Conservation (phyloP, 139 green algal genomes). For the Coelastrella sp. region DNA sequence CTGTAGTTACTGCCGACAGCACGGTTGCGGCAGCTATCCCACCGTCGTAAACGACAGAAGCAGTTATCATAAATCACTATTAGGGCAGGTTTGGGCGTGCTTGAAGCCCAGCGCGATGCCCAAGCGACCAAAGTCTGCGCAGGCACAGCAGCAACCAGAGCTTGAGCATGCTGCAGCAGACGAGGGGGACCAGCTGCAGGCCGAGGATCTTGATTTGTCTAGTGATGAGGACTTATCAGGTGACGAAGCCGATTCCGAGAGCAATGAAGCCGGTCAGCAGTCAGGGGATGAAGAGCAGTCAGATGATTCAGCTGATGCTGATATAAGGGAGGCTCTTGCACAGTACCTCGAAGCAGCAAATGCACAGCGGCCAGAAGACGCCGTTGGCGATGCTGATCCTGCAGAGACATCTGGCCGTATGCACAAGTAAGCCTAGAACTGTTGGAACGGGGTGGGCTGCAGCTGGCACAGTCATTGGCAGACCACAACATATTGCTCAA, state of each 20-base stretch:
- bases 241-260: slow-evolving; percentile 15
- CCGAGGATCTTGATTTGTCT: slow-evolving; percentile 53
- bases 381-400: not conserved
- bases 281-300: slow-evolving; percentile 20
- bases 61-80: too few species aligned
- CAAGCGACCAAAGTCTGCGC: slow-evolving; percentile 34
- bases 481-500: too few species aligned
- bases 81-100: too few species aligned
- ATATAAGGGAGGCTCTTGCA: slow-evolving; percentile 14
- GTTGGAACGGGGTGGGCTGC: too few species aligned
- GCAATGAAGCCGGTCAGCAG: slow-evolving; percentile 30
- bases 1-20: not conserved
- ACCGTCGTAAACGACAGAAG: too few species aligned
- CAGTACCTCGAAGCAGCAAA: slow-evolving; percentile 19
- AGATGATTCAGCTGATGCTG: slow-evolving; percentile 23
- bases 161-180: not conserved
- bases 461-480: too few species aligned
- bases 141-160: slow-evolving; percentile 8
- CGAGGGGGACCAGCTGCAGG: slow-evolving; percentile 37
- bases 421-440: slow-evolving; percentile 8
- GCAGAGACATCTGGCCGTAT: slow-evolving; percentile 24
- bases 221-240: slow-evolving; percentile 66
- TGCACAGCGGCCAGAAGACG: slow-evolving; percentile 18
- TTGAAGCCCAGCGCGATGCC: slow-evolving; percentile 1
- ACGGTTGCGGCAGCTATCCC: not conserved